Evolutionary conservation across 805 yeast genomes (phyloP).

Genomic region (Diddensiella santjacobensis): DNA sequence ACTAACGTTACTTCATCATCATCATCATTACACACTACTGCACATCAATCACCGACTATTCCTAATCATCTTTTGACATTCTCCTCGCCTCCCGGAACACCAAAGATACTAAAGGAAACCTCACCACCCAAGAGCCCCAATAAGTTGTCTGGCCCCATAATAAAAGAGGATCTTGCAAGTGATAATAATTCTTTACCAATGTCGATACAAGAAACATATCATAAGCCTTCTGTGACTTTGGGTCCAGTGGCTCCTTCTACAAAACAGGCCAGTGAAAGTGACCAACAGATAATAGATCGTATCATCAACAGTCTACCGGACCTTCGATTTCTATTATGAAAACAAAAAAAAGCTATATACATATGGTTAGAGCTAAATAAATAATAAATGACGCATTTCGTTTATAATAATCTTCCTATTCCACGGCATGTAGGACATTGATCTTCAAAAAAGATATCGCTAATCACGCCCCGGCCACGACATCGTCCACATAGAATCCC

Average conservation of each 20-base stretch:
- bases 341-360: neutral
- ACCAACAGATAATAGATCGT: conserved; percentile 21
- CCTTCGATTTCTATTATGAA: conserved; percentile 18
- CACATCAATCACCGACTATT: no score
- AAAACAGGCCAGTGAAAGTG: conserved; percentile 18
- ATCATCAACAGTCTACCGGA: conserved; percentile 25
- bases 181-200: neutral
- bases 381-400: neutral
- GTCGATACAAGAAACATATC: neutral
- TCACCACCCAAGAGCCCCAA: neutral
- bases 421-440: conserved; percentile 65
- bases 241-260: conserved; percentile 24
- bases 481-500: conserved; percentile 73
- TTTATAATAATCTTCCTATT: conserved; percentile 46
- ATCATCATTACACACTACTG: no score
- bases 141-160: neutral
- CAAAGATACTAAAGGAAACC: neutral
- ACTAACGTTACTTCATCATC: neutral
- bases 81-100: neutral
- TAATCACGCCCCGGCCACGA: conserved; percentile 56
- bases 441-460: conserved; percentile 57
- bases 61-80: neutral
- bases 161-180: neutral
- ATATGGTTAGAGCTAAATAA: neutral
- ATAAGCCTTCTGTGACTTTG: conserved; percentile 7